Conservation (phyloP, 2,329 filamentous ascomycete species). For the Septoria linicola region DNA sequence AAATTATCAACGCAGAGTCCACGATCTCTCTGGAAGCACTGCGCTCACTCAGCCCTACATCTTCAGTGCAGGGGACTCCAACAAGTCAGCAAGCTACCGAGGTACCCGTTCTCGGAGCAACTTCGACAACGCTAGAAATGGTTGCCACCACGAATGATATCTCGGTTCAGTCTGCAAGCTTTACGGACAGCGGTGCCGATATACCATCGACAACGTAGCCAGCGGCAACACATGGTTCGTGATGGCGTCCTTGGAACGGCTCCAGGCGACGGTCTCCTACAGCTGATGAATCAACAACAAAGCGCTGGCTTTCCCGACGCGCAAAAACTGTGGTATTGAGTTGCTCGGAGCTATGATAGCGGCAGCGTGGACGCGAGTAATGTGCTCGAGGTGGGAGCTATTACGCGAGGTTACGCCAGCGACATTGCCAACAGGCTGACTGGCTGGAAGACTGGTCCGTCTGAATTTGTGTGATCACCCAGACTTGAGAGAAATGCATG, state of each 20-base stretch:
- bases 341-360: slow-evolving; percentile 5
- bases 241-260: slow-evolving; percentile 48
- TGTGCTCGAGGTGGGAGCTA: background rate
- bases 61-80: too few relatives aligned
- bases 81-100: too few relatives aligned
- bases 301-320: background rate
- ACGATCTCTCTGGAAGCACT: too few relatives aligned
- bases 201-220: too few relatives aligned
- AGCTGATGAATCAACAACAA: slow-evolving; percentile 36
- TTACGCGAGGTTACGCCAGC: background rate
- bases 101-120: too few relatives aligned
- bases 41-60: too few relatives aligned
- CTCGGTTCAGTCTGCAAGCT: too few relatives aligned
- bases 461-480: background rate
- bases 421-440: slow-evolving; percentile 2
- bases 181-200: too few relatives aligned
- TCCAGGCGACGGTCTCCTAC: slow-evolving; percentile 46
- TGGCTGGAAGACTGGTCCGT: background rate
- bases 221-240: slow-evolving; percentile 45
- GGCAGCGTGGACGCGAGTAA: background rate
- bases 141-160: too few relatives aligned
- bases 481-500: too few relatives aligned
- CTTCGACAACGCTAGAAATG: too few relatives aligned
- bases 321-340: slow-evolving; percentile 11
- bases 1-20: too few relatives aligned